Evolutionary conservation across 2,329 filamentous ascomycete genomes (phyloP), one percentile per base, ranked within the genome.

Genomic region (Metarhizium guizhouense): DNA sequence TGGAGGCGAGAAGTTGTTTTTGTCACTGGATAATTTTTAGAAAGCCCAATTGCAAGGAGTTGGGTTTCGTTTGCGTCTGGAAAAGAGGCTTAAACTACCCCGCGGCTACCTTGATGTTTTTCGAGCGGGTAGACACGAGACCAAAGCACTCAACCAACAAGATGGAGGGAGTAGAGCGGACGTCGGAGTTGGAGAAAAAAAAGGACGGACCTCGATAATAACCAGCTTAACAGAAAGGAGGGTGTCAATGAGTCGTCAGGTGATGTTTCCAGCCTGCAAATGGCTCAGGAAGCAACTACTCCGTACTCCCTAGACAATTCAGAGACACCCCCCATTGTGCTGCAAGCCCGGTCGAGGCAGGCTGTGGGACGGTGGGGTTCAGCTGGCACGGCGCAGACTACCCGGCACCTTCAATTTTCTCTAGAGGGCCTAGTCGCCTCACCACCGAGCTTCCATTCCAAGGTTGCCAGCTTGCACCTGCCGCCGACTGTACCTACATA

Each of bases 251-350:
- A 32, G 50, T 52, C 20, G 49, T 52, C 54, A 55, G 54, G 54
- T 52, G 54, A 55, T 52, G 30, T 25, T 20, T 14, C 48, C 45
- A 40, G 43, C 42, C 54, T 48, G 54, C 54, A 42, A 18, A 29
- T 42, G 47, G 43, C 32, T 52, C 6, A 10, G 3, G 42, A 45
- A 14, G 14, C 6, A 43, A n/a, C 6, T 18, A 43, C 11, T 6
- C 6, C 2, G 3, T 18, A 43, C 11, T 6, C 6, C 2, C 6
- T 18, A 43, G n/a, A 18, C 40, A 7, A 45, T 18, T 25, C 42
- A 18, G 14, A 4, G 14, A 13, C 6, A 20, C n/a, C 42, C n/a
- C 10, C 42, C 42, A 45, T 45, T 45, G 42, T 45, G 42, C 42
- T 18, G 10, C 42, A 45, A 45, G 3, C n/a, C 18, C 18, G 18